phyloP scores from a whole-genome alignment of 169 alveolate species.

The Plasmodium ovale region DNA sequence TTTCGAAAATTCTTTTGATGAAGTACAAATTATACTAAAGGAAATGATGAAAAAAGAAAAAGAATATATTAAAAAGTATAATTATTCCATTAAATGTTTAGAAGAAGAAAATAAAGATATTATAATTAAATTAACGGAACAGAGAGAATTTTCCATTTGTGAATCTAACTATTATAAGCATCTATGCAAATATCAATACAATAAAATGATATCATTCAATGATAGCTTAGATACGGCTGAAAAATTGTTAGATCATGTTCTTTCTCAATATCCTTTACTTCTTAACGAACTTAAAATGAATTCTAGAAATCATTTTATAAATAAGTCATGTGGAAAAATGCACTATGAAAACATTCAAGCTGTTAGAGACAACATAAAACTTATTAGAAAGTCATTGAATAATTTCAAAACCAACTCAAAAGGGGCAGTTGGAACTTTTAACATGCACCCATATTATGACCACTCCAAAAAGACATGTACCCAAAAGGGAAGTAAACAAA shows the following conservation, averaged over 20 bases:
- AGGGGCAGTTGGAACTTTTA: no score
- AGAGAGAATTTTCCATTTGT: conserved; percentile 2
- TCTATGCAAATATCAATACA: conserved; percentile 39
- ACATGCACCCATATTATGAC: no score
- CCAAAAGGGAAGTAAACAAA: background rate
- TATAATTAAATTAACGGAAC: conserved; percentile 12
- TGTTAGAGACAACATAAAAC: conserved; percentile 42
- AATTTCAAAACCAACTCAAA: conserved; percentile 49
- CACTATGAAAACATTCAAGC: conserved; percentile 70
- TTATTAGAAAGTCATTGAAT: conserved; percentile 40
- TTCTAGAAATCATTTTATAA: conserved; percentile 49
- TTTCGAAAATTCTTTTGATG: conserved; percentile 56
- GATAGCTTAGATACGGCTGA: conserved; percentile 45
- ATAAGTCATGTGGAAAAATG: conserved; percentile 69
- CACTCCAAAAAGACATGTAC: conserved; percentile 14
- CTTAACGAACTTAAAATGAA: conserved; percentile 40
- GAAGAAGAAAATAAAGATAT: conserved; percentile 46
- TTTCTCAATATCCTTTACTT: conserved; percentile 56
- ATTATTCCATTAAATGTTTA: conserved; percentile 29
- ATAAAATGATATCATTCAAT: conserved; percentile 29
- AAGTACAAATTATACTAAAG: conserved; percentile 64
- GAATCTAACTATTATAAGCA: conserved; percentile 32
- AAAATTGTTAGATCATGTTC: conserved; percentile 53
- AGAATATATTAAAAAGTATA: conserved; percentile 49
- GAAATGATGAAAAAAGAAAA: conserved; percentile 73